A percentile compares a stretch with the other conserved stretches of the same genome.
Evolutionary conservation across 1,284 basidiomycete genomes (phyloP).

Genomic region (Trichosporon coremiiforme): DNA sequence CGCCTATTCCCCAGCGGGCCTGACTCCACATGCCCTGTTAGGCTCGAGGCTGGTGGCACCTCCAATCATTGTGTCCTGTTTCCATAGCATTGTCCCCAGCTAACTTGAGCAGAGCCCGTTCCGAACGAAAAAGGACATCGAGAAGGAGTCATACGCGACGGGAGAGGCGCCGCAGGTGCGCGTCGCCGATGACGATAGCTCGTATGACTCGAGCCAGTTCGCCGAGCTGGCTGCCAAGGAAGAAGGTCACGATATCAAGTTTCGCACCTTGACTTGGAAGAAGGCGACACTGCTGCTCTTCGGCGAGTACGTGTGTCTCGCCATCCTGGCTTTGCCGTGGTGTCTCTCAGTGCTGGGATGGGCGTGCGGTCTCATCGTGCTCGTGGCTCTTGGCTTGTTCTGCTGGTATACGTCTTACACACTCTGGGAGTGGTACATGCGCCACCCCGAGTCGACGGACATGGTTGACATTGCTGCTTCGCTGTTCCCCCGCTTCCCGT

Average conservation of each 20-base stretch:
- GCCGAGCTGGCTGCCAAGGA: slow-evolving; percentile 43
- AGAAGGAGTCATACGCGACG: neutral
- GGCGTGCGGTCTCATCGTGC: slow-evolving; percentile 60
- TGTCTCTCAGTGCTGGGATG: slow-evolving; percentile 49
- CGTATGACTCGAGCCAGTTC: slow-evolving; percentile 29
- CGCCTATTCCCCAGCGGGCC: too few species aligned
- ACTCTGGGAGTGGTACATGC: slow-evolving; percentile 62
- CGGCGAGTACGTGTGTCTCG: slow-evolving; percentile 54
- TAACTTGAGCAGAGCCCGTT: neutral
- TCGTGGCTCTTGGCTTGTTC: slow-evolving; percentile 62
- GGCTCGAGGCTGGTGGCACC: too few species aligned
- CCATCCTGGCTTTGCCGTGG: slow-evolving; percentile 53
- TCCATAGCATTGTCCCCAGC: neutral
- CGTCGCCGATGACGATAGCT: slow-evolving; percentile 12
- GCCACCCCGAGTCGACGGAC: slow-evolving; percentile 64
- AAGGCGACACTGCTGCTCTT: slow-evolving; percentile 53
- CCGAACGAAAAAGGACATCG: slow-evolving; percentile 6
- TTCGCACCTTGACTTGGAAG: slow-evolving; percentile 50
- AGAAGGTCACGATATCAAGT: slow-evolving; percentile 43
- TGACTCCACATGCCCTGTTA: too few species aligned
- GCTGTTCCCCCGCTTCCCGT: slow-evolving; percentile 50
- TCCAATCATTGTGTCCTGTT: too few species aligned
- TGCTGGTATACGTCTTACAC: slow-evolving; percentile 51
- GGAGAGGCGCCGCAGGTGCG: neutral
- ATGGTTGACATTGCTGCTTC: slow-evolving; percentile 67